A percentile compares a stretch with the other conserved stretches of the same genome.
Evolutionary conservation across 2,329 filamentous ascomycete genomes (phyloP).

Genomic region (Lasiodiplodia sp.): DNA sequence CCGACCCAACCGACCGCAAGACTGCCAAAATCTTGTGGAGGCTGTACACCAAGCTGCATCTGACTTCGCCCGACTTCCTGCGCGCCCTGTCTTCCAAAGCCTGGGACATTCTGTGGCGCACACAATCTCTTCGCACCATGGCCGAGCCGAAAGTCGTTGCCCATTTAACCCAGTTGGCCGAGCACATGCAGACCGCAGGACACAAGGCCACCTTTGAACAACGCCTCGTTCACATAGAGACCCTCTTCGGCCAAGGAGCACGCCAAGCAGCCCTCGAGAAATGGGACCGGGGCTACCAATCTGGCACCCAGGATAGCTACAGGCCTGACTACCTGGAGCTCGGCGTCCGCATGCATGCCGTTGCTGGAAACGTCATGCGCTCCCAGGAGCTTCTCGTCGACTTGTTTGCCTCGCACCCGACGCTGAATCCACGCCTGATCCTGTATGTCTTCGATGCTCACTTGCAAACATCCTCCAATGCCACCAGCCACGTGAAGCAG

Average conservation of each 20-base stretch:
- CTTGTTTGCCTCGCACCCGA: slow-evolving; percentile 57
- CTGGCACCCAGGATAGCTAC: slow-evolving; percentile 36
- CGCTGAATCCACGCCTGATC: slow-evolving; percentile 63
- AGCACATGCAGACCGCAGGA: slow-evolving; percentile 39
- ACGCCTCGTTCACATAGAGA: slow-evolving; percentile 39
- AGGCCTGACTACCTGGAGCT: slow-evolving; percentile 62
- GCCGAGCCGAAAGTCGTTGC: slow-evolving; percentile 33
- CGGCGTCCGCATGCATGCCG: slow-evolving; percentile 70
- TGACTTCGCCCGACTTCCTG: slow-evolving; percentile 33
- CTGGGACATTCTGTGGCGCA: slow-evolving; percentile 46
- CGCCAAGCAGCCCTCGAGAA: slow-evolving; percentile 39
- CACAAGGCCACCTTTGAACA: slow-evolving; percentile 35
- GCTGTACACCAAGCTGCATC: slow-evolving; percentile 40
- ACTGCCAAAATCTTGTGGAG: slow-evolving; percentile 39
- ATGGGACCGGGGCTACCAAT: slow-evolving; percentile 41
- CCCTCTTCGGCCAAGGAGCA: slow-evolving; percentile 38
- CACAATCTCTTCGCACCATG: slow-evolving; percentile 34
- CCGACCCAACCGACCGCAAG: slow-evolving; percentile 22
- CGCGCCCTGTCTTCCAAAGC: slow-evolving; percentile 37
- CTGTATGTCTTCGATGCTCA: slow-evolving; percentile 75
- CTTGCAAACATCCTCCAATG: slow-evolving; percentile 56
- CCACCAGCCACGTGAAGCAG: slow-evolving; percentile 51
- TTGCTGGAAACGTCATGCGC: slow-evolving; percentile 63
- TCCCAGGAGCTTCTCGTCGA: slow-evolving; percentile 64
- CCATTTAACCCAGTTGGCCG: slow-evolving; percentile 38